These are phyloP conservation scores for Climacium dendroides DNA, from an alignment of 225 moss, liverwort and hornwort genomes.

Conservation along the genomic window DNA sequence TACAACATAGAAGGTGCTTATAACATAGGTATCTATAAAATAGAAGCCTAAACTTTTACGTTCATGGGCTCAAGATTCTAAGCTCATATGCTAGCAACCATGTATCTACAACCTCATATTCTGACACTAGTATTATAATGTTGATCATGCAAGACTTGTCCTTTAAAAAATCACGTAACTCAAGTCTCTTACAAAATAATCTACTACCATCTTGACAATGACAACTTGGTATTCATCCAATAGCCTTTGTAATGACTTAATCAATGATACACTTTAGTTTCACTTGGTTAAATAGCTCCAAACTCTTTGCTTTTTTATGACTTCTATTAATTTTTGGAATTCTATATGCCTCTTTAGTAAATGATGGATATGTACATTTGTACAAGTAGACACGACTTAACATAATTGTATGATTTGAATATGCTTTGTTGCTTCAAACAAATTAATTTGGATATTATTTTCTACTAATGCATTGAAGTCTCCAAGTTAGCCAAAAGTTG, in stretches of 20 bases:
- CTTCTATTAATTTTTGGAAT: background rate
- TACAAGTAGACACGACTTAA: background rate
- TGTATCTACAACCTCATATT: background rate
- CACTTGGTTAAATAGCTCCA: background rate
- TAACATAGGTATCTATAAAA: too few species aligned
- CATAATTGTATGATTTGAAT: background rate
- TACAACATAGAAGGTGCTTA: too few species aligned
- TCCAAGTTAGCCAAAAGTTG: background rate
- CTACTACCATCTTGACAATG: background rate
- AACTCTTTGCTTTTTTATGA: background rate
- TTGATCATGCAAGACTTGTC: background rate
- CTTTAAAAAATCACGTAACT: background rate
- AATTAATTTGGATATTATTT: rapidly evolving
- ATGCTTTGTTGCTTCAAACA: background rate
- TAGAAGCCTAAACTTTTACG: too few species aligned
- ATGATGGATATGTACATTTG: background rate
- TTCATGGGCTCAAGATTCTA: too few species aligned
- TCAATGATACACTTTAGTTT: background rate
- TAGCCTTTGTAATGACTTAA: background rate
- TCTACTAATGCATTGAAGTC: background rate
- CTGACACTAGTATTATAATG: background rate
- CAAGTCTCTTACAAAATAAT: background rate
- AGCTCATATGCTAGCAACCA: too few species aligned
- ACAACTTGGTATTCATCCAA: background rate
- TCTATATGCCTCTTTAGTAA: background rate